These are phyloP conservation scores for Batkoa obscura DNA, from an alignment of 371 early-diverging fungal genomes.

Conservation along the genomic window DNA sequence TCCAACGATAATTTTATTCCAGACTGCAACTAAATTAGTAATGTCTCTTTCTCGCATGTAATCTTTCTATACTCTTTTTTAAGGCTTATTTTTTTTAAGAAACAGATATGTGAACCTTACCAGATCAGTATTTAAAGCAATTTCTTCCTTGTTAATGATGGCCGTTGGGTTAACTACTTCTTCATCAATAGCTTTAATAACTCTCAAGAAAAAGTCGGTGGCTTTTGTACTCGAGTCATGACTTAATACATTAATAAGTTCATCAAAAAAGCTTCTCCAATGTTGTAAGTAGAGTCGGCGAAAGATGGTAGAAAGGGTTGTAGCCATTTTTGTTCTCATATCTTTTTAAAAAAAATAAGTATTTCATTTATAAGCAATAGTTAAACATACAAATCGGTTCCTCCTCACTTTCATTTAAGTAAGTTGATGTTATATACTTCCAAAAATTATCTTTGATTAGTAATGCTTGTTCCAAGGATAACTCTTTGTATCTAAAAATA, in stretches of 20 bases:
- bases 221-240: conserved; percentile 22
- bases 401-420: conserved; percentile 3
- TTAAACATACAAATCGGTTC: conserved; percentile 5
- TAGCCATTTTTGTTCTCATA: conserved; percentile 73
- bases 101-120: conserved; percentile 7
- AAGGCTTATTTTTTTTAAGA: background rate
- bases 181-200: conserved; percentile 70
- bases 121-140: conserved; percentile 51
- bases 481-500: background rate
- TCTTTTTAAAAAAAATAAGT: conserved; percentile 15
- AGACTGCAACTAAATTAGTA: conserved; percentile 44
- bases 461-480: conserved; percentile 29
- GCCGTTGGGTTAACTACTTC: conserved; percentile 67
- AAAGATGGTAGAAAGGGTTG: conserved; percentile 66
- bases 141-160: conserved; percentile 47
- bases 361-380: background rate
- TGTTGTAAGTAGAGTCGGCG: conserved; percentile 55
- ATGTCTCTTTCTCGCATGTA: conserved; percentile 75
- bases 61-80: conserved; percentile 38
- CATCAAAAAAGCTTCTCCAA: conserved; percentile 80
- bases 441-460: conserved; percentile 49
- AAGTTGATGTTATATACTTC: conserved; percentile 29
- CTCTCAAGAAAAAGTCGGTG: conserved; percentile 61
- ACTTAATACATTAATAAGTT: conserved; percentile 44
- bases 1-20: conserved; percentile 47